A percentile compares a stretch with the other conserved stretches of the same genome.
Conservation (phyloP, 345 rosid species). For the Citrus cavaleriei region DNA sequence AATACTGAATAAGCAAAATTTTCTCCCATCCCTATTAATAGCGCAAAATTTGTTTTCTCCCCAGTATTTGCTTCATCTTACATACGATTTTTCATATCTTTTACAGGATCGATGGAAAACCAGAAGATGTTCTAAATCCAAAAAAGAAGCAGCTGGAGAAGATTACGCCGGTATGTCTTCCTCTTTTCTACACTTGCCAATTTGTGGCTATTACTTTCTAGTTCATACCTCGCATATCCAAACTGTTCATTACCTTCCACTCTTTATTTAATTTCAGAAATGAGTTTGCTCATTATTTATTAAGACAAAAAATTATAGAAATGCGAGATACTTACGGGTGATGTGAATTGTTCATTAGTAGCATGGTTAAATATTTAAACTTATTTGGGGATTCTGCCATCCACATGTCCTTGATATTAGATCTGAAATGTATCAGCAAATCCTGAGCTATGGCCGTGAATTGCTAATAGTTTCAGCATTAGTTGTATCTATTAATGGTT, state of each 20-base stretch:
- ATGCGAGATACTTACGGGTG: neutral
- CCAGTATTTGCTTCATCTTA: neutral
- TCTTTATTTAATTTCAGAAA: neutral
- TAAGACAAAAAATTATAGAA: neutral
- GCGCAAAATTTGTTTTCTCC: neutral
- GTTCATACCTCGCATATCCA: neutral
- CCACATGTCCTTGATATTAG: neutral
- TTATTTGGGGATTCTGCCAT: neutral
- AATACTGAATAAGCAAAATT: neutral
- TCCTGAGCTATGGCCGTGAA: neutral
- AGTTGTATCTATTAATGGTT: neutral
- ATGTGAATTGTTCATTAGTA: neutral
- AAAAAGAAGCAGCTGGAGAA: conserved; percentile 96
- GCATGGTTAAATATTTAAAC: neutral
- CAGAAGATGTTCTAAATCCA: conserved; percentile 93
- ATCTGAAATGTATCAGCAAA: neutral
- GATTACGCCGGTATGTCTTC: conserved; percentile 71
- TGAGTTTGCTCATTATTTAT: neutral
- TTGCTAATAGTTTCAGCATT: neutral
- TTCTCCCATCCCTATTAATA: neutral
- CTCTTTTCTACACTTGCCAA: neutral
- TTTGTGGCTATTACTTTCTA: neutral
- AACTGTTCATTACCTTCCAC: neutral
- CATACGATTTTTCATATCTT: conserved; percentile 1
- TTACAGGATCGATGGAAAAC: conserved; percentile 83